A percentile compares a stretch with the other conserved stretches of the same genome.
Evolutionary conservation across 2,329 filamentous ascomycete genomes (phyloP).

Genomic region (Scopulariopsis brevicaulis): DNA sequence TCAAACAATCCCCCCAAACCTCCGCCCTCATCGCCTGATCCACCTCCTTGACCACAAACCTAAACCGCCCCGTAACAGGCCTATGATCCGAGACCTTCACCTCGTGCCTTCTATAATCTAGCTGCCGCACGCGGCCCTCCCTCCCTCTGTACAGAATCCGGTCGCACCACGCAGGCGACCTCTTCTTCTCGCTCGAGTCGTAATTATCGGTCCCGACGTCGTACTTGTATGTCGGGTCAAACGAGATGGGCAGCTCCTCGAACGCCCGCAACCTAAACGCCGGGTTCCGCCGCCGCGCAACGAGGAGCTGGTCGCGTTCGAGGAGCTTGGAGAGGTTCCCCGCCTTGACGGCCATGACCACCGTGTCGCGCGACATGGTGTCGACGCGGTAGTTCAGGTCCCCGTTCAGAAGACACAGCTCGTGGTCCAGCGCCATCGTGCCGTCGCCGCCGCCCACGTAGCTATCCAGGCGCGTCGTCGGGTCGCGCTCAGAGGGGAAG

Average conservation of each 20-base stretch:
- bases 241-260: conserved; percentile 80
- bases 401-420: conserved; percentile 92
- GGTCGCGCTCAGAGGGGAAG: conserved; percentile 62
- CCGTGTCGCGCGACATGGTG: conserved; percentile 87
- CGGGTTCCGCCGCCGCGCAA: conserved; percentile 80
- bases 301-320: conserved; percentile 84
- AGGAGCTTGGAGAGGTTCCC: conserved; percentile 78
- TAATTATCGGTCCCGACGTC: conserved; percentile 92
- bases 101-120: conserved; percentile 83
- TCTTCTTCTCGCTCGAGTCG: conserved; percentile 88
- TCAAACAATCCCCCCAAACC: conserved; percentile 63
- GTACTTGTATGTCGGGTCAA: conserved; percentile 97
- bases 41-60: conserved; percentile 74
- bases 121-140: conserved; percentile 69
- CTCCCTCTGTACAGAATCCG: conserved; percentile 71
- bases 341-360: conserved; percentile 72
- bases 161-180: conserved; percentile 94
- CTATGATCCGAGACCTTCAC: conserved; percentile 85
- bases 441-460: conserved; percentile 92
- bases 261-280: conserved; percentile 83
- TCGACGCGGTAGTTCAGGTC: conserved; percentile 98
- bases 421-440: conserved; percentile 88
- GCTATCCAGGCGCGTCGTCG: conserved; percentile 57
- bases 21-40: conserved; percentile 51
- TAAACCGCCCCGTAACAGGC: conserved; percentile 79